Evolutionary conservation across 2,329 filamentous ascomycete genomes (phyloP).

Genomic region (Ceratocystis alfenasii): DNA sequence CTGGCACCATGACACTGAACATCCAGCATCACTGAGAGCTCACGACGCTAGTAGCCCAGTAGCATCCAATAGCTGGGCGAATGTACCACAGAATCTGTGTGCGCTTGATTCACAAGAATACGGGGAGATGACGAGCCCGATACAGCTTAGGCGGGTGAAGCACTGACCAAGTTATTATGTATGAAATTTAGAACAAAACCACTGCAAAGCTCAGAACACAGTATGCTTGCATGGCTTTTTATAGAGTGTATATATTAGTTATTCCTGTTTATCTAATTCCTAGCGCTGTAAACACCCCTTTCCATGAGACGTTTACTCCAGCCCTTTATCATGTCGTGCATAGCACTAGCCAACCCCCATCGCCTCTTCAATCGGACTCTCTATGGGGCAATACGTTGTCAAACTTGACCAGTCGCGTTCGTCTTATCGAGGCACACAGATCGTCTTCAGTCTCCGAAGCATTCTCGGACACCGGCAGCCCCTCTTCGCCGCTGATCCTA

Average conservation of each 20-base stretch:
- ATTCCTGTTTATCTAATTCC: neutral
- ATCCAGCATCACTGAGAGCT: conserved; percentile 7
- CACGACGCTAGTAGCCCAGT: conserved; percentile 8
- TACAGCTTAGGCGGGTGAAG: neutral
- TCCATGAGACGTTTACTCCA: neutral
- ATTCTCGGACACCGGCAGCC: neutral
- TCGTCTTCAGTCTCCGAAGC: neutral
- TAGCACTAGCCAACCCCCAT: neutral
- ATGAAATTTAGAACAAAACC: neutral
- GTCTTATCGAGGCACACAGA: neutral
- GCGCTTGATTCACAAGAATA: conserved; percentile 2
- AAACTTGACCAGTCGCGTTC: conserved; percentile 14
- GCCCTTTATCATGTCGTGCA: neutral
- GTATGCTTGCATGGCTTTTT: conserved; percentile 9
- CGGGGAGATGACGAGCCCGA: neutral
- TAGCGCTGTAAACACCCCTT: neutral
- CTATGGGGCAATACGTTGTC: conserved; percentile 12
- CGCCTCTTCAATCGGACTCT: neutral
- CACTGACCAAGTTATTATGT: neutral
- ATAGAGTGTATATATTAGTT: neutral
- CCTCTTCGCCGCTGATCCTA: neutral
- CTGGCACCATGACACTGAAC: conserved; percentile 6
- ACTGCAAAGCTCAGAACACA: conserved; percentile 5
- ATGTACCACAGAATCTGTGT: neutral
- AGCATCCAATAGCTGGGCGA: conserved; percentile 8